These are phyloP conservation scores for Xerocomus minutiporus DNA, from an alignment of 1,284 basidiomycete species.

Conservation along the genomic window DNA sequence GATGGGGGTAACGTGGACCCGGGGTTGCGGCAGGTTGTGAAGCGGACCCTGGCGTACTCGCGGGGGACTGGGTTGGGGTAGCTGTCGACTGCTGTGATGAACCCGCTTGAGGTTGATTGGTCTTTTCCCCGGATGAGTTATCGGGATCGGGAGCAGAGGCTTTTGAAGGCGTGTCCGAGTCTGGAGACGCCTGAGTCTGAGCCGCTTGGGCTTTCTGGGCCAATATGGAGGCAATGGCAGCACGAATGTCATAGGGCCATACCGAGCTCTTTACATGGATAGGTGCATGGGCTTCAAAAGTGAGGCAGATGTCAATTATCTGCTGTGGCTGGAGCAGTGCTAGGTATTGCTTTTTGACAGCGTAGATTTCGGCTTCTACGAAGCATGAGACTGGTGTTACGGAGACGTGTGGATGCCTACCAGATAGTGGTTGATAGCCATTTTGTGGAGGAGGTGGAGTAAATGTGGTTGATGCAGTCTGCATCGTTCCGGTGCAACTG, in stretches of 20 bases:
- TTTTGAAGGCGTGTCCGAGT: slow-evolving; percentile 9
- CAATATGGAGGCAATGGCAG: slow-evolving; percentile 54
- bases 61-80: slow-evolving; percentile 18
- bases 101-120: slow-evolving; percentile 22
- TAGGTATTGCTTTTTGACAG: slow-evolving; percentile 66
- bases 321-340: slow-evolving; percentile 58
- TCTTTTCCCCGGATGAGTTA: slow-evolving; percentile 13
- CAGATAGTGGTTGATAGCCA: slow-evolving; percentile 31
- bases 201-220: slow-evolving; percentile 24
- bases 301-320: slow-evolving; percentile 71
- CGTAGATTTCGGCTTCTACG: slow-evolving; percentile 41
- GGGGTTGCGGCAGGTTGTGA: slow-evolving; percentile 29
- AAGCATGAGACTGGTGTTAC: slow-evolving; percentile 2
- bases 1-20: slow-evolving; percentile 45
- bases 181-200: slow-evolving; percentile 15
- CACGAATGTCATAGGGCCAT: slow-evolving; percentile 66
- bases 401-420: slow-evolving; percentile 16
- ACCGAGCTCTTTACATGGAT: slow-evolving; percentile 52
- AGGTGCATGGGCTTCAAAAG: slow-evolving; percentile 64
- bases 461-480: slow-evolving; percentile 23
- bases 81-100: slow-evolving; percentile 16
- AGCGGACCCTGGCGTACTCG: slow-evolving; percentile 4
- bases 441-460: slow-evolving; percentile 25
- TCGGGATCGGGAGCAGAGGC: slow-evolving; percentile 9
- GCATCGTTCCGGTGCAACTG: slow-evolving; percentile 36